These are phyloP conservation scores for Daldinia bambusicola DNA, from an alignment of 495 filamentous ascomycete species.

Conservation along the genomic window DNA sequence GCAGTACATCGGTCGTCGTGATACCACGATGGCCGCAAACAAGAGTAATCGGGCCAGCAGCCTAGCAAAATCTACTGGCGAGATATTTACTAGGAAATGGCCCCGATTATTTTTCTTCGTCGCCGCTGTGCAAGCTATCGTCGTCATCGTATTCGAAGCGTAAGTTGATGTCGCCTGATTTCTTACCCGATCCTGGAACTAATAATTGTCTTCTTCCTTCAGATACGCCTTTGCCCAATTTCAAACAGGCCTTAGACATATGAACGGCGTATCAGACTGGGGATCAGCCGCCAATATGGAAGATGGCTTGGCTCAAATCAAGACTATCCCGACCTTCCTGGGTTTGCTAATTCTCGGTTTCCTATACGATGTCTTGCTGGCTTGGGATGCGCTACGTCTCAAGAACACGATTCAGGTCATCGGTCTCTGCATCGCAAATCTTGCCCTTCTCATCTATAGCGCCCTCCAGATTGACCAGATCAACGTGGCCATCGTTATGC, in stretches of 20 bases:
- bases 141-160: conserved; percentile 86
- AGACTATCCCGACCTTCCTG: conserved; percentile 87
- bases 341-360: conserved; percentile 98
- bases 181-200: not conserved
- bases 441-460: conserved; percentile 90
- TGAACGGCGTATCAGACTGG: conserved; percentile 2
- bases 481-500: conserved; percentile 67
- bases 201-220: conserved; percentile 27
- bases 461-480: conserved; percentile 93
- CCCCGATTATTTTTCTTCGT: conserved; percentile 84
- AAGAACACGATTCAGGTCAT: conserved; percentile 99
- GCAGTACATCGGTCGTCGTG: conserved; percentile 60
- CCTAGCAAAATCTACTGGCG: conserved; percentile 45
- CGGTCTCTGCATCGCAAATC: conserved; percentile 89
- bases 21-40: conserved; percentile 51
- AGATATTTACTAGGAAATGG: conserved; percentile 80
- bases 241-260: conserved; percentile 62
- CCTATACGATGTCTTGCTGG: conserved; percentile 86
- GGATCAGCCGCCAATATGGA: conserved; percentile 40
- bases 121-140: conserved; percentile 77
- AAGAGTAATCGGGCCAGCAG: conserved; percentile 39
- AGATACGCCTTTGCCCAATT: conserved; percentile 80
- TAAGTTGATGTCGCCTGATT: conserved; percentile 59
- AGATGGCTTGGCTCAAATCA: conserved; percentile 58
- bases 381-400: conserved; percentile 90